Conservation (phyloP, 345 rosid genomes). For the Mallotus nudiflorus region DNA sequence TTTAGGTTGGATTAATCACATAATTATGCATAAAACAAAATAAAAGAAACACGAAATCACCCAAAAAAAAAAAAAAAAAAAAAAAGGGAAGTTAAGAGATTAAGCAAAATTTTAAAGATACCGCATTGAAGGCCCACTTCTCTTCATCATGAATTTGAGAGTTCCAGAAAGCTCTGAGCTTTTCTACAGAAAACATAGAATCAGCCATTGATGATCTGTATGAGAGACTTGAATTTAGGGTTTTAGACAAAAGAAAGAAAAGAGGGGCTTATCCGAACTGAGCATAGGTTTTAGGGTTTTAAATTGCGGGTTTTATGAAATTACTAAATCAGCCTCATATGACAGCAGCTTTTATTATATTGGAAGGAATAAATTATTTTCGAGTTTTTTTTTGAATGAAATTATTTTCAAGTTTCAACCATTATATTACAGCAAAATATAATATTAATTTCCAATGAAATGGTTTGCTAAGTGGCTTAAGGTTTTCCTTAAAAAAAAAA, state of each 20-base stretch:
- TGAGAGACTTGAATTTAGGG: neutral
- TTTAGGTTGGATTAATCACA: too few species aligned
- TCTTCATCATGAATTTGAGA: slow-evolving; percentile 74
- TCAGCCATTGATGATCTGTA: slow-evolving; percentile 47
- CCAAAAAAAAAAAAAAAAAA: neutral
- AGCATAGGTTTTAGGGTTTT: neutral
- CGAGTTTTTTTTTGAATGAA: too few species aligned
- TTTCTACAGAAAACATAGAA: slow-evolving; percentile 43
- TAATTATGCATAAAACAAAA: neutral
- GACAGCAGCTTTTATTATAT: too few species aligned
- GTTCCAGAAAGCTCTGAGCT: slow-evolving; percentile 54
- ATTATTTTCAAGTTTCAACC: too few species aligned
- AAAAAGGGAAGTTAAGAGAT: neutral
- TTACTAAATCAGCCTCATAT: slow-evolving; percentile 5
- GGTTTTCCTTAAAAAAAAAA: too few species aligned
- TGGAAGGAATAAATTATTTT: too few species aligned
- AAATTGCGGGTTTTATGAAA: neutral
- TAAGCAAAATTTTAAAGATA: slow-evolving; percentile 13
- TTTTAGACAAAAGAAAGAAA: neutral
- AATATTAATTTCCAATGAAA: too few species aligned
- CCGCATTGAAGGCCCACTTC: slow-evolving; percentile 74
- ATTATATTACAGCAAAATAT: too few species aligned
- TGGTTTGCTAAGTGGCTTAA: too few species aligned
- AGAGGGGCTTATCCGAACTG: neutral
- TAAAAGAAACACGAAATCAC: neutral